These are phyloP conservation scores for Gossypium davidsonii DNA, from an alignment of 441 rosid species.

Conservation along the genomic window DNA sequence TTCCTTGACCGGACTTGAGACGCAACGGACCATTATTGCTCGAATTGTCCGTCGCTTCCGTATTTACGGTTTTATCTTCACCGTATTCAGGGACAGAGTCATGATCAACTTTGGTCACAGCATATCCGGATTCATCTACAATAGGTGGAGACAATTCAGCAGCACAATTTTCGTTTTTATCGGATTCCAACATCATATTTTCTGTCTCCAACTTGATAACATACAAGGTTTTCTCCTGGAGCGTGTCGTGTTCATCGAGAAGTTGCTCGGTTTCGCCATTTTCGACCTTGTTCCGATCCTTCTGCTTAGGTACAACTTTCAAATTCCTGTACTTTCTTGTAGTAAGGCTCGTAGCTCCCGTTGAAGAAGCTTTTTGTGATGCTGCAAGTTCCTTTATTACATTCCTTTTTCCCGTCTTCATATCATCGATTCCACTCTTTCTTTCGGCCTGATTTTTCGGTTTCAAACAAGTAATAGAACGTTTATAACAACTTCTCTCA, in stretches of 20 bases:
- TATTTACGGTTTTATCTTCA: slow-evolving; percentile 28
- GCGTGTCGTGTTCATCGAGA: slow-evolving; percentile 16
- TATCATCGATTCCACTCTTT: slow-evolving; percentile 29
- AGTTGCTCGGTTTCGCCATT: slow-evolving; percentile 23
- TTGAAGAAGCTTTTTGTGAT: slow-evolving; percentile 30
- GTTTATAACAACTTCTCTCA: slow-evolving; percentile 17
- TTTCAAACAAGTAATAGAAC: slow-evolving; percentile 14
- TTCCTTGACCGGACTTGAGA: slow-evolving; percentile 61
- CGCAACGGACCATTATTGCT: slow-evolving; percentile 44
- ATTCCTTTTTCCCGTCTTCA: slow-evolving; percentile 21
- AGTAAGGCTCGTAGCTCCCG: slow-evolving; percentile 25
- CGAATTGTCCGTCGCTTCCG: slow-evolving; percentile 23
- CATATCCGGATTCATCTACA: slow-evolving; percentile 30
- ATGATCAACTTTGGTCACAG: slow-evolving; percentile 36
- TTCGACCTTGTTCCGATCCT: slow-evolving; percentile 20
- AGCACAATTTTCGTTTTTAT: slow-evolving; percentile 31
- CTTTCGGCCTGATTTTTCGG: slow-evolving; percentile 7
- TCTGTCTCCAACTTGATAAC: slow-evolving; percentile 49
- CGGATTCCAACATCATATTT: slow-evolving; percentile 34
- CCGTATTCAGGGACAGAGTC: slow-evolving; percentile 33
- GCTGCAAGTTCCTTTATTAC: background rate
- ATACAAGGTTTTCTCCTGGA: slow-evolving; percentile 57
- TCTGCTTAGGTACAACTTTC: slow-evolving; percentile 21
- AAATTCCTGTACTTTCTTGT: slow-evolving; percentile 27
- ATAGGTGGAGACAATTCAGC: slow-evolving; percentile 24